Percentiles rank a stretch among this genome's conserved stretches.
phyloP scores from a whole-genome alignment of 495 filamentous ascomycete genomes.

The Tuber aestivum region DNA sequence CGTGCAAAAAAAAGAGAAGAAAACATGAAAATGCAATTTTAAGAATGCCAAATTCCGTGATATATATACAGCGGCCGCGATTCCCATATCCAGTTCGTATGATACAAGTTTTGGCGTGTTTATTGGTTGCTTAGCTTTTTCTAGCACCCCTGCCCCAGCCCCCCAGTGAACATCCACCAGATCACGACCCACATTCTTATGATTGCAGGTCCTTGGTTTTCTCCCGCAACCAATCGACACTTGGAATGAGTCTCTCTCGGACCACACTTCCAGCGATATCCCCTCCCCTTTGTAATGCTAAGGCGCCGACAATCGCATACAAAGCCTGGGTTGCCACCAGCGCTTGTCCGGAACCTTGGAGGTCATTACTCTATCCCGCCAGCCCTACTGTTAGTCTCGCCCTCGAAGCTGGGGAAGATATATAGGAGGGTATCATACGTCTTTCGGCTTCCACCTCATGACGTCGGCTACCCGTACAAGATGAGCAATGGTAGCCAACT shows the following conservation, averaged over 20 bases:
- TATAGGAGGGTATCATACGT: constrained; percentile 51
- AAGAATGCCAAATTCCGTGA: not conserved
- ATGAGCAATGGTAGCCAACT: constrained; percentile 60
- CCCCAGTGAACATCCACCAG: not conserved
- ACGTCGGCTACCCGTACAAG: constrained; percentile 66
- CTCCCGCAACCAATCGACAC: not conserved
- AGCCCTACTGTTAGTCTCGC: constrained; percentile 12
- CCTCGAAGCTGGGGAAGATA: not conserved
- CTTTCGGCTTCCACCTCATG: constrained; percentile 77
- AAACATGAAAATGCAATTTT: not conserved
- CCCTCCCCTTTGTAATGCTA: constrained; percentile 78
- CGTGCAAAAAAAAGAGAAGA: not conserved
- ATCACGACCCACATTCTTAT: not conserved
- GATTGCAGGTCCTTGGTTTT: not conserved
- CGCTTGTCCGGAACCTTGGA: constrained; percentile 63
- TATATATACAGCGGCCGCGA: not conserved
- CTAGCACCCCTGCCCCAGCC: not conserved
- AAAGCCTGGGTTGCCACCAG: constrained; percentile 67
- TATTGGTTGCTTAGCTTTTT: not conserved
- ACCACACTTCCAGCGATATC: constrained; percentile 67
- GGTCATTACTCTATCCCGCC: constrained; percentile 58
- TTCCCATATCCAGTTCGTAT: not conserved
- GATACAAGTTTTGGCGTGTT: constrained; percentile 3
- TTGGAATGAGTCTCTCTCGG: constrained; percentile 63
- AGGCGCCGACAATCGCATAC: constrained; percentile 79